These are phyloP conservation scores for Pleurotus ostreatus DNA, from an alignment of 768 basidiomycete genomes.

Conservation along the genomic window DNA sequence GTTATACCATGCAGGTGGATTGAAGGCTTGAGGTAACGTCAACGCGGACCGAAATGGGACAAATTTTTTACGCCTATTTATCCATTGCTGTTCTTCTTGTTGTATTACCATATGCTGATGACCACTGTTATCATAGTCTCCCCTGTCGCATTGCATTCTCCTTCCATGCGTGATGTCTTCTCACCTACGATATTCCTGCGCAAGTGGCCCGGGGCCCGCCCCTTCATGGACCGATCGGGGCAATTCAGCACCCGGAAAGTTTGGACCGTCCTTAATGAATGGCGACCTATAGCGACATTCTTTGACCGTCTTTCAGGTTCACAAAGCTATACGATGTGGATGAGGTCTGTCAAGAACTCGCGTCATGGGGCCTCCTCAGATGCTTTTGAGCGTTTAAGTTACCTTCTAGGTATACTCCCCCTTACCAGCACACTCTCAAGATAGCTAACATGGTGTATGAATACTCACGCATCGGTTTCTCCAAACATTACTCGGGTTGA, in stretches of 20 bases:
- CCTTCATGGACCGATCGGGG: not conserved
- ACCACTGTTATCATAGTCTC: not conserved
- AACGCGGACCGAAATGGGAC: not conserved
- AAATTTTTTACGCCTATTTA: not conserved
- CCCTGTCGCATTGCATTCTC: not conserved
- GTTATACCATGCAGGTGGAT: conserved; percentile 25
- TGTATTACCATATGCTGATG: not conserved
- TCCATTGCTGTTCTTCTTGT: not conserved
- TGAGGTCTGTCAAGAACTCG: not conserved
- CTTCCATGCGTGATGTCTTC: not conserved
- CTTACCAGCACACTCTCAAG: not conserved
- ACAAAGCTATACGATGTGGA: not conserved
- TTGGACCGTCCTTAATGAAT: too few species aligned
- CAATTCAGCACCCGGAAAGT: not conserved
- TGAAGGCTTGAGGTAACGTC: not conserved
- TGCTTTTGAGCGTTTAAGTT: not conserved
- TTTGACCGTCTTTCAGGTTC: not conserved
- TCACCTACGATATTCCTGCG: not conserved
- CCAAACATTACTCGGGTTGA: not conserved
- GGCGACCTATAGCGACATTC: not conserved
- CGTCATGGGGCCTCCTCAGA: not conserved
- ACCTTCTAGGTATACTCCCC: not conserved
- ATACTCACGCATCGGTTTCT: not conserved
- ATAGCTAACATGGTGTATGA: not conserved
- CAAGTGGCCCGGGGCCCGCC: too few species aligned